Evolutionary conservation across 176 grass and related monocot species (phyloP).

Genomic region (Puya raimondii): DNA sequence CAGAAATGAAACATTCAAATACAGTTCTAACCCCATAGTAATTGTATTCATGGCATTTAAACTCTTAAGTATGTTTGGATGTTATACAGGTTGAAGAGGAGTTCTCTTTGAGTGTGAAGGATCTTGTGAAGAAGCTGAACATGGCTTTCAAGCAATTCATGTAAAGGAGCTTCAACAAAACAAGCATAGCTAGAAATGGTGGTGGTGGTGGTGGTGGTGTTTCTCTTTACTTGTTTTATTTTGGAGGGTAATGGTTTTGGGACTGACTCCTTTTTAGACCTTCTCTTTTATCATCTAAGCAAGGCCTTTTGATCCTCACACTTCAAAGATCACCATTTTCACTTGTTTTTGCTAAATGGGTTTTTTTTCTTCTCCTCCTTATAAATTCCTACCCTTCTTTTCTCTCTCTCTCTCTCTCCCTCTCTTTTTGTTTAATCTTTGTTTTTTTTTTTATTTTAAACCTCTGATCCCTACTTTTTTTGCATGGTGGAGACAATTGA

Average conservation of each 20-base stretch:
- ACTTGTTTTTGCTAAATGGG: conserved; percentile 7
- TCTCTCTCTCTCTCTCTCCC: not conserved
- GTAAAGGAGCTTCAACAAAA: not conserved
- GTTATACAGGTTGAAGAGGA: conserved; percentile 17
- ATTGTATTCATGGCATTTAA: not conserved
- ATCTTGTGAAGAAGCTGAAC: conserved; percentile 18
- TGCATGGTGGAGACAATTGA: too few relatives aligned
- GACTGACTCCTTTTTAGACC: not conserved
- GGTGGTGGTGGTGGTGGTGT: too few relatives aligned
- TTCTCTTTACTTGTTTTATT: too few relatives aligned
- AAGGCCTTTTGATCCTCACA: not conserved
- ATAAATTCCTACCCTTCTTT: not conserved
- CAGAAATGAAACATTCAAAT: not conserved
- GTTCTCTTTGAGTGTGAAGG: conserved; percentile 17
- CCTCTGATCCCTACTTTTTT: too few relatives aligned
- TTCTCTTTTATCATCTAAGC: not conserved
- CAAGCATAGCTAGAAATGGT: too few relatives aligned
- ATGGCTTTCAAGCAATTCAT: conserved; percentile 11
- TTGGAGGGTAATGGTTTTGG: not conserved
- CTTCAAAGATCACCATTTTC: conserved; percentile 5
- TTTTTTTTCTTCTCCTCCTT: not conserved
- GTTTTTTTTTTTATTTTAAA: not conserved
- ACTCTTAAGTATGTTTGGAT: not conserved
- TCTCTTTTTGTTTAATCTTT: not conserved
- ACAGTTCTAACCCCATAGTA: not conserved